These are phyloP conservation scores for Parastagonospora avenae DNA, from an alignment of 2,329 filamentous ascomycete genomes.

Conservation along the genomic window DNA sequence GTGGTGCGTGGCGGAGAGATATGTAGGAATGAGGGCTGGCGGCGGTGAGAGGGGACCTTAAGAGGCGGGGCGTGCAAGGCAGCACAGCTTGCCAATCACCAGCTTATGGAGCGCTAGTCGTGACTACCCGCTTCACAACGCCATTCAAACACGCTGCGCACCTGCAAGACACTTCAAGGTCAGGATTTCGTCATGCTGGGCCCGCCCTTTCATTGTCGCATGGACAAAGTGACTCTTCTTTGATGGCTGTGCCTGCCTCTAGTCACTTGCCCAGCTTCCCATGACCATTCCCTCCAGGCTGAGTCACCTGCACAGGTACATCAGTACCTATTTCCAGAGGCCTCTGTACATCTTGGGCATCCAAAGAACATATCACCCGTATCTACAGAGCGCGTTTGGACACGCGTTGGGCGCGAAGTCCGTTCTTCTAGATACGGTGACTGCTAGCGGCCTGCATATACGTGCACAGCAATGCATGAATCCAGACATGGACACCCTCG, in stretches of 20 bases:
- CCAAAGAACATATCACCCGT: too few species aligned
- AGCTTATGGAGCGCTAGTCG: not conserved
- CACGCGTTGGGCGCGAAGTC: too few species aligned
- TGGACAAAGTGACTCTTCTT: conserved; percentile 28
- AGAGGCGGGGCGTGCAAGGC: conserved; percentile 26
- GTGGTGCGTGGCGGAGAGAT: conserved; percentile 30
- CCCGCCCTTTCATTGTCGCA: conserved; percentile 23
- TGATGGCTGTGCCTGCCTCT: conserved; percentile 33
- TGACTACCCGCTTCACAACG: conserved; percentile 8
- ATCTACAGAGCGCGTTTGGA: too few species aligned
- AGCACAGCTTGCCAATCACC: conserved; percentile 17
- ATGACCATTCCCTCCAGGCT: conserved; percentile 26
- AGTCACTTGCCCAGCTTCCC: conserved; percentile 38
- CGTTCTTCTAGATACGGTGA: too few species aligned
- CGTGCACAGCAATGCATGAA: too few species aligned
- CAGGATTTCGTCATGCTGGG: conserved; percentile 21
- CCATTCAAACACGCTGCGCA: conserved; percentile 13
- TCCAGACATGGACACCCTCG: too few species aligned
- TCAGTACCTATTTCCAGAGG: not conserved
- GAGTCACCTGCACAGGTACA: conserved; percentile 21
- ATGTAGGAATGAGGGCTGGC: conserved; percentile 29
- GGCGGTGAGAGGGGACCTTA: conserved; percentile 41
- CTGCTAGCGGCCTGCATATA: too few species aligned
- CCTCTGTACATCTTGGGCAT: too few species aligned
- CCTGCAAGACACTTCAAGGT: conserved; percentile 13